phyloP scores from a whole-genome alignment of 1,139 yeast genomes.

The Kodamaea derodonti region DNA sequence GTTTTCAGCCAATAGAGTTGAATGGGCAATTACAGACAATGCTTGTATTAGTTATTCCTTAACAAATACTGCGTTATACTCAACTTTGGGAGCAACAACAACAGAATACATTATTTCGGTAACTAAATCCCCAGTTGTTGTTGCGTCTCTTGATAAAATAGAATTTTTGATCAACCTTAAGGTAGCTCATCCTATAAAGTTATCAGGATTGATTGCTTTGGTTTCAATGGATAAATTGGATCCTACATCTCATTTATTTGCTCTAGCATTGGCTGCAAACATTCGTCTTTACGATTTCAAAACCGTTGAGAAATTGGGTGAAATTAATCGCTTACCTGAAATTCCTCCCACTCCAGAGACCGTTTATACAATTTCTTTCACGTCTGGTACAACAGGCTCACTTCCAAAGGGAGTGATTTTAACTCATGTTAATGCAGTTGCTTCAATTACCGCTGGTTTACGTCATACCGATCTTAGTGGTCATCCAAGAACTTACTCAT shows the following conservation, averaged over 20 bases:
- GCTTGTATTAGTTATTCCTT: constrained; percentile 52
- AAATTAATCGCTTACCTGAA: constrained; percentile 15
- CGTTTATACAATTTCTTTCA: constrained; percentile 25
- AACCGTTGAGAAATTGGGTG: constrained; percentile 28
- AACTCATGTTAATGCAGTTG: constrained; percentile 27
- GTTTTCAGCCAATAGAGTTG: constrained; percentile 52
- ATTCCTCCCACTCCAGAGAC: constrained; percentile 21
- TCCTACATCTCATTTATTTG: constrained; percentile 12
- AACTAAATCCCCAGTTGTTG: constrained; percentile 55
- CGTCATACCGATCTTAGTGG: constrained; percentile 12
- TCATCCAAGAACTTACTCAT: constrained; percentile 17
- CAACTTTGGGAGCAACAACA: constrained; percentile 59
- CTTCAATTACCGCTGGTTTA: constrained; percentile 20
- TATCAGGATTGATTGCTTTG: constrained; percentile 24
- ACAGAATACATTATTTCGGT: constrained; percentile 54
- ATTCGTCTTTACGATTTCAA: constrained; percentile 28
- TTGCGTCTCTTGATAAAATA: constrained; percentile 46
- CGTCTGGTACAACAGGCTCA: constrained; percentile 38
- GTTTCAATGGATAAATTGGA: constrained; percentile 51
- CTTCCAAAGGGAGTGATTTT: constrained; percentile 38
- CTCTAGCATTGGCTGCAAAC: constrained; percentile 19
- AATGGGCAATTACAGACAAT: constrained; percentile 60
- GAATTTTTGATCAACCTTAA: constrained; percentile 37
- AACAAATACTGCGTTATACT: constrained; percentile 59
- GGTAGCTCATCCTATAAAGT: constrained; percentile 18